These are phyloP conservation scores for Sarcocystis neurona DNA, from an alignment of 169 alveolate genomes.

Conservation along the genomic window DNA sequence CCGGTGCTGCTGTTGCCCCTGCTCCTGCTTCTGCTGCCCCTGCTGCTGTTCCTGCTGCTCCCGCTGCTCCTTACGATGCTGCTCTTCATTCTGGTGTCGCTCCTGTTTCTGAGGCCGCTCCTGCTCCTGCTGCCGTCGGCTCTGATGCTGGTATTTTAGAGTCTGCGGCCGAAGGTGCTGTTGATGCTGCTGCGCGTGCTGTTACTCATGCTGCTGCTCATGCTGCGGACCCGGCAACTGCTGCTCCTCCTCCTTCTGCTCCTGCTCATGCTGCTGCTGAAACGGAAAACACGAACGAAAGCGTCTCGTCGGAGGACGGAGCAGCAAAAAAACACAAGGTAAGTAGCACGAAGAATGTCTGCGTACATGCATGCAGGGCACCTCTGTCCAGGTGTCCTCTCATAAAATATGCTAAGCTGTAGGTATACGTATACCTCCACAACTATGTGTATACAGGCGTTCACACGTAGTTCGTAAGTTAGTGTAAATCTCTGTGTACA, in stretches of 20 bases:
- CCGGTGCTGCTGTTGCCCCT: background rate
- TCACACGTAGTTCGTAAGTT: too few relatives aligned
- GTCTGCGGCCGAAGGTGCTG: background rate
- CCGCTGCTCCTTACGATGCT: background rate
- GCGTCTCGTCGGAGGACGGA: too few relatives aligned
- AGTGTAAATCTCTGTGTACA: too few relatives aligned
- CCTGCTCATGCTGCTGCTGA: background rate
- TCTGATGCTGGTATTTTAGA: background rate
- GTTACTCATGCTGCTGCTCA: background rate
- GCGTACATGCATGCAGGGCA: too few relatives aligned
- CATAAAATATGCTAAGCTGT: too few relatives aligned
- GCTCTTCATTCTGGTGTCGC: background rate
- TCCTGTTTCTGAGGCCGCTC: background rate
- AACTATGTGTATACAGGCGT: too few relatives aligned
- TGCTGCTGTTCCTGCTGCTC: background rate
- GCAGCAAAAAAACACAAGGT: too few relatives aligned
- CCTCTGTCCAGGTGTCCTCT: too few relatives aligned
- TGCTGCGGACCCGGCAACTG: background rate
- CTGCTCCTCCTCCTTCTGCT: background rate
- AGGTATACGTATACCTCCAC: too few relatives aligned
- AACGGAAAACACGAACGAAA: too few relatives aligned
- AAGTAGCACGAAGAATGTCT: too few relatives aligned
- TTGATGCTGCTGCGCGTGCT: background rate
- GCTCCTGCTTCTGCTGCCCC: background rate
- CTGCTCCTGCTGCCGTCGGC: background rate